These are phyloP conservation scores for Amniculicola lignicola DNA, from an alignment of 495 filamentous ascomycete genomes.

Conservation along the genomic window DNA sequence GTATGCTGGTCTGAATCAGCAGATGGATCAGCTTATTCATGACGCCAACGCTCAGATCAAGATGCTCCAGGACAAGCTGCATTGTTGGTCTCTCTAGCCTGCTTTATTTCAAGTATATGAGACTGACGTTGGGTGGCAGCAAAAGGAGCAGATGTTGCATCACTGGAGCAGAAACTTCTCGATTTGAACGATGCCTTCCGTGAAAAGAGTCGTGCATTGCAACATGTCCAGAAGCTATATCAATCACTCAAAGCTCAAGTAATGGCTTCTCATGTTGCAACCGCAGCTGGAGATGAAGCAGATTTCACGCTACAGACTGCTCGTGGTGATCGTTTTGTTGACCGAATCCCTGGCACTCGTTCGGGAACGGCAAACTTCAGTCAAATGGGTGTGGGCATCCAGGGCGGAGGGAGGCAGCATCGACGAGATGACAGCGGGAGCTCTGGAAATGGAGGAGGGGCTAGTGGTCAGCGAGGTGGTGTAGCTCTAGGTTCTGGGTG, in stretches of 20 bases:
- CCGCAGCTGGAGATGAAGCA: conserved; percentile 66
- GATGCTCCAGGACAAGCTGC: conserved; percentile 60
- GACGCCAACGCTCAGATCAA: conserved; percentile 79
- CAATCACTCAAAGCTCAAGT: conserved; percentile 74
- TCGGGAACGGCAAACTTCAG: conserved; percentile 16
- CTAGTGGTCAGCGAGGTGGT: conserved; percentile 4
- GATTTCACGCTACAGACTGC: conserved; percentile 52
- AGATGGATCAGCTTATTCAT: conserved; percentile 76
- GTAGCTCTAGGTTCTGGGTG: conserved; percentile 6
- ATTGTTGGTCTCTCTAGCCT: neutral
- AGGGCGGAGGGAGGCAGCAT: conserved; percentile 40
- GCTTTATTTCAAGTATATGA: conserved; percentile 13
- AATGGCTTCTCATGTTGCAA: conserved; percentile 65
- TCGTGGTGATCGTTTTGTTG: conserved; percentile 26
- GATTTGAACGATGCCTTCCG: conserved; percentile 66
- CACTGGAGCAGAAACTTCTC: conserved; percentile 69
- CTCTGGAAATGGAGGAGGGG: conserved; percentile 38
- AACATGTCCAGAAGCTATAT: conserved; percentile 79
- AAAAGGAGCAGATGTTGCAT: conserved; percentile 64
- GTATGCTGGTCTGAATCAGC: conserved; percentile 61
- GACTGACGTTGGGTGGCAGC: conserved; percentile 44
- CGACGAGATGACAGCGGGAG: conserved; percentile 51
- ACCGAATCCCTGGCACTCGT: conserved; percentile 28
- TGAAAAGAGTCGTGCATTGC: conserved; percentile 72
- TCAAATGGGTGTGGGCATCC: conserved; percentile 1